phyloP scores from a whole-genome alignment of 2,329 filamentous ascomycete species.

The Nakataea oryzae region DNA sequence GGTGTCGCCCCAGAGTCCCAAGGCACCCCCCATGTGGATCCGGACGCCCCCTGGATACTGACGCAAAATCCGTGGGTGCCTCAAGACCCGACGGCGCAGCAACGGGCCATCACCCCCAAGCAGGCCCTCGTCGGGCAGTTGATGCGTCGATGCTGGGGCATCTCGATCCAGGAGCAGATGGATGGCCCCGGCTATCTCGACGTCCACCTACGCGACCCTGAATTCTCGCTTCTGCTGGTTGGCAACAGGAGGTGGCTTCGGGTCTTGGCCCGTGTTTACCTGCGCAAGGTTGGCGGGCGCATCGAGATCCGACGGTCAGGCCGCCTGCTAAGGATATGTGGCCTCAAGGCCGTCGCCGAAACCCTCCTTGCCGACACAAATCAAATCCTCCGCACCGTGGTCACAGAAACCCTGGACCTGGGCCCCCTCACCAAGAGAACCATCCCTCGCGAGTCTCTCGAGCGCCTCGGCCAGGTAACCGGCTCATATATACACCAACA shows the following conservation, averaged over 20 bases:
- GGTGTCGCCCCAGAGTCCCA: not conserved
- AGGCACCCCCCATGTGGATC: not conserved
- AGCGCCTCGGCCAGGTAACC: constrained; percentile 26
- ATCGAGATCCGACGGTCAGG: constrained; percentile 22
- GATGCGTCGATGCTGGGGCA: constrained; percentile 37
- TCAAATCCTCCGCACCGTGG: constrained; percentile 13
- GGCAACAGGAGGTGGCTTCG: constrained; percentile 24
- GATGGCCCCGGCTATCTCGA: constrained; percentile 28
- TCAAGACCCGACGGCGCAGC: constrained; percentile 15
- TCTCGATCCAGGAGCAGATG: constrained; percentile 35
- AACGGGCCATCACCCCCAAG: constrained; percentile 25
- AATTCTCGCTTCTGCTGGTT: constrained; percentile 33
- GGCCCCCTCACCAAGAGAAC: constrained; percentile 13
- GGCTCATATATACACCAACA: constrained; percentile 26
- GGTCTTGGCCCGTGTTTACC: constrained; percentile 15
- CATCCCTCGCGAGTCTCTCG: constrained; percentile 16
- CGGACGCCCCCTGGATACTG: constrained; percentile 26
- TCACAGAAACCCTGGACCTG: constrained; percentile 13
- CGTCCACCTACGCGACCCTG: constrained; percentile 25
- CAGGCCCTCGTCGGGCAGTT: constrained; percentile 28
- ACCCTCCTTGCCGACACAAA: constrained; percentile 23
- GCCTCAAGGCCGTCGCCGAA: constrained; percentile 23
- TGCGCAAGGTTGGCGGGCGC: constrained; percentile 21
- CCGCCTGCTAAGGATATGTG: constrained; percentile 22
- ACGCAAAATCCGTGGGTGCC: constrained; percentile 31